Base-by-base conservation (phyloP, 495 filamentous ascomycete species). In the Hypoxylon fuscum region DNA sequence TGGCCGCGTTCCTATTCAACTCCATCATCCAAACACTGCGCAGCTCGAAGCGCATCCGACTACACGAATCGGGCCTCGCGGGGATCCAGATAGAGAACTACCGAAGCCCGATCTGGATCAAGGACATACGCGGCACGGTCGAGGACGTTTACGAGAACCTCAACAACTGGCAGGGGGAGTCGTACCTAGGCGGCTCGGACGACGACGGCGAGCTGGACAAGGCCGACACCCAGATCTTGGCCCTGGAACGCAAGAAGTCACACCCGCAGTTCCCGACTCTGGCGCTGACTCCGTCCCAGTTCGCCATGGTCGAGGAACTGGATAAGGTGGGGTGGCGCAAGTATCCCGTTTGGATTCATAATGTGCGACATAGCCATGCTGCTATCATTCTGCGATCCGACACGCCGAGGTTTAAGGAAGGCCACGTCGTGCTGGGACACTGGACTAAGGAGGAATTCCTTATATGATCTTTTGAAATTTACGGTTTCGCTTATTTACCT, bases 341-440 rank as follows among this genome's bases (percentile, higher is more conserved):
- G 74, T 94, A 90, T 74, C 87, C 86, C 0, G 90, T 96, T 3
- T 87, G 90, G 75, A 97, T 98, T 35, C 91, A 96, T 43, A 87
- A 92, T 2, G 82, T 83, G 37, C 71, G 79, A 25, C 93, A 96
- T 68, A 89, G 81, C 42, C 95, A 98, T 72, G 95, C 94, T 0
- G 94, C 94, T 1, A 96, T 98, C 48, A 89, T 98, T 66, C 85
- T 94, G 23, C 81, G 95, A 49, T 81, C 70, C 58, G 77, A 85
- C 14, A 85, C 84, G 70, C 69, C 78, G 52, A 77, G 69, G 6
- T 95, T 90, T 62, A 76, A 79, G 3, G 93, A 97, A 74, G 95
- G 94, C 2, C 84, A 82, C 68, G 72, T 90, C 22, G 92, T 97
- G 25, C 76, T 94, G 42, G 79, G 80, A 62, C 94, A 98, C 76